Conservation (phyloP, 2,329 filamentous ascomycete species). For the Neonectria faginata region DNA sequence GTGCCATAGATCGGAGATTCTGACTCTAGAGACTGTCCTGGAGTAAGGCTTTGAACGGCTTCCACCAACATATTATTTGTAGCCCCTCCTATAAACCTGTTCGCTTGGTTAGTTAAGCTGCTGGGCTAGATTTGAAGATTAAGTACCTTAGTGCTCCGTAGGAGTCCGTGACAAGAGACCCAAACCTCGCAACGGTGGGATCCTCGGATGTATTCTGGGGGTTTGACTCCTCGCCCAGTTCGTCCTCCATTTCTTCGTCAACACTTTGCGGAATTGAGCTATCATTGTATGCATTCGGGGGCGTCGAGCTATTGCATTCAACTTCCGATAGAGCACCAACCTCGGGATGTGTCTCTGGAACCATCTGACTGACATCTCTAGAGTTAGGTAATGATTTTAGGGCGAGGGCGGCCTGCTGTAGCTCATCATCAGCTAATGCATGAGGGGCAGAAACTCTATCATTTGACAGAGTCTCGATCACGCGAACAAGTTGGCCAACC, state of each 20-base stretch:
- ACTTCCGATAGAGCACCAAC: neutral
- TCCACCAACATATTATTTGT: slow-evolving; percentile 46
- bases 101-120: neutral
- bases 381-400: neutral
- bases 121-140: neutral
- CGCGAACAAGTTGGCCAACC: slow-evolving; percentile 30
- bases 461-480: neutral
- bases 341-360: neutral
- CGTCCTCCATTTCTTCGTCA: slow-evolving; percentile 12
- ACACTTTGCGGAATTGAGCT: neutral
- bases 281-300: neutral
- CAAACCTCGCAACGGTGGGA: slow-evolving; percentile 19
- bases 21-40: slow-evolving; percentile 7
- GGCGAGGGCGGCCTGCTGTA: neutral
- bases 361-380: neutral
- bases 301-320: neutral
- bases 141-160: slow-evolving; percentile 42
- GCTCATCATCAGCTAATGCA: neutral
- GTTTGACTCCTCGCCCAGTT: slow-evolving; percentile 1
- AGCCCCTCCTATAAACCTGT: slow-evolving; percentile 40
- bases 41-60: slow-evolving; percentile 40
- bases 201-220: slow-evolving; percentile 14
- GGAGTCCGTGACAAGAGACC: slow-evolving; percentile 44
- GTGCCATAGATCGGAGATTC: slow-evolving; percentile 19
- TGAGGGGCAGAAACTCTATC: neutral